These are phyloP conservation scores for Holtermannia corniformis DNA, from an alignment of 768 basidiomycete genomes.

Conservation along the genomic window DNA sequence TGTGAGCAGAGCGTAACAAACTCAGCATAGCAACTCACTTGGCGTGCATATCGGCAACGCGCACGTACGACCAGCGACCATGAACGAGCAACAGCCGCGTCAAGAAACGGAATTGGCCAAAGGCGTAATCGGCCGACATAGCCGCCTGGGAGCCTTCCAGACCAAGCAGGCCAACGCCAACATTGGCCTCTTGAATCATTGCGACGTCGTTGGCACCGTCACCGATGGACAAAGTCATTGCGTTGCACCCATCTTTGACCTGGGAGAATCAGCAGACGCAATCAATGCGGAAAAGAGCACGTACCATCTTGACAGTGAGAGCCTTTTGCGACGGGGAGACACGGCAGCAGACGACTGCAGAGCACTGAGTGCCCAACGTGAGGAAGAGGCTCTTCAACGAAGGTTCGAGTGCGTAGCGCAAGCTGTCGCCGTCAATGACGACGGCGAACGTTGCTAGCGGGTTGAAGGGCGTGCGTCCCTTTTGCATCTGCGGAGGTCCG, in stretches of 20 bases:
- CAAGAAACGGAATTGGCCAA: constrained; percentile 91
- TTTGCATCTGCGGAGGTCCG: constrained; percentile 54
- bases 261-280: constrained; percentile 36
- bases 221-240: constrained; percentile 94
- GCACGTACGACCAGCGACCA: constrained; percentile 94
- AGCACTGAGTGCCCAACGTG: constrained; percentile 87
- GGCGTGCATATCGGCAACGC: constrained; percentile 75
- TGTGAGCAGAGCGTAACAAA: constrained; percentile 1
- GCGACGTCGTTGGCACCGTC: constrained; percentile 96
- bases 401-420: constrained; percentile 66
- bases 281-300: constrained; percentile 25
- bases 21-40: constrained; percentile 21
- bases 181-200: constrained; percentile 99
- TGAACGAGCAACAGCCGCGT: constrained; percentile 87
- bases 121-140: constrained; percentile 98
- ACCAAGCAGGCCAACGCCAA: constrained; percentile 87
- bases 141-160: constrained; percentile 96
- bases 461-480: background rate
- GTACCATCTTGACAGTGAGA: constrained; percentile 81
- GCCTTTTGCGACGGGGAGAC: constrained; percentile 98
- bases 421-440: constrained; percentile 91
- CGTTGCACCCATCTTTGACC: constrained; percentile 92
- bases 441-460: constrained; percentile 65
- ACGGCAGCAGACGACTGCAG: constrained; percentile 95
- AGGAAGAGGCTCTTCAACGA: constrained; percentile 78